Evolutionary conservation across 106 monocot species (phyloP), one percentile per base, ranked within the genome.

Genomic region (Xerophyta viscosa): DNA sequence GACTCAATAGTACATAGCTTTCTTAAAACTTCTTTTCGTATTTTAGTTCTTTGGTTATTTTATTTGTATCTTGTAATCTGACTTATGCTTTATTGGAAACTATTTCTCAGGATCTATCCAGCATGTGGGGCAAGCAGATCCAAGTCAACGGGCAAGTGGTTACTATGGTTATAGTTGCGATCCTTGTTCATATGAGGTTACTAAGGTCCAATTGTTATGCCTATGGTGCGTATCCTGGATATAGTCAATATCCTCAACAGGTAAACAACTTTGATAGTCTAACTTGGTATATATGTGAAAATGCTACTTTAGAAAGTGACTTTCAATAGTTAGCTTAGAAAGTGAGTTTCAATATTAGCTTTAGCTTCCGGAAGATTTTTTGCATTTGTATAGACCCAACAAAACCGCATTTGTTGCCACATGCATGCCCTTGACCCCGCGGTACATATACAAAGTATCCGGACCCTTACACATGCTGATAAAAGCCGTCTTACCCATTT

Each of bases 111-210:
- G 88, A 89, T 31, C 54, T 58, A 55, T 25, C 75, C 30, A 76
- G 58, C 42, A 64, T 62, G 4, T 89, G 85, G 88, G 62, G 47
- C 90, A 80, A 72, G 58, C 78, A 20, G 96, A 98, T 76, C 82
- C 89, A 24, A 81, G 44, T 36, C 88, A 85, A 46, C 89, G 96
- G 96, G 73, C 67, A 31, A 56, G 63, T 74, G 69, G 70, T 31
- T 89, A 98, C 62, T 98, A 89, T 62, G 82, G 89, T 46, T 98
- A 89, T 68, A 81, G 85, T 6, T 98, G 89, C 66, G 96, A 98
- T 79, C 55, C 89, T 31, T 98, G 85, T 60, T 66, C 66, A n/a
- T 98, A 89, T 71, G 85, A 68, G 14, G 56, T 71, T 24, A 29
- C 79, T 41, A 88, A 85, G 52, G 96, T 89, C 96, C 31, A 81